phyloP scores from a whole-genome alignment of 106 monocot species.

The Hemerocallis citrina region DNA sequence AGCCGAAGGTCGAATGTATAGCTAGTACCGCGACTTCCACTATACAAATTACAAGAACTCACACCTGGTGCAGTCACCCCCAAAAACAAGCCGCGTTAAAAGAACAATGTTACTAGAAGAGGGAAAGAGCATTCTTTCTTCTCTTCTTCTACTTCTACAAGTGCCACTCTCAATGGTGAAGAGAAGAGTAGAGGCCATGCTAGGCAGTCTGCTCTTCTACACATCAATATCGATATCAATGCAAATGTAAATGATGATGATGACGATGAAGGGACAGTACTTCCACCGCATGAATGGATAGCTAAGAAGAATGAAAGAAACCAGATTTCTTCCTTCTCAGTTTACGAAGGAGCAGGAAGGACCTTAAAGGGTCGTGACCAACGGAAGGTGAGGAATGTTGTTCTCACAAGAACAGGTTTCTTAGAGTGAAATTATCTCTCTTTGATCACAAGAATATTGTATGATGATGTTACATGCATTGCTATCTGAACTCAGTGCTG shows the following conservation, averaged over 20 bases:
- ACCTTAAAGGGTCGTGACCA: conserved; percentile 69
- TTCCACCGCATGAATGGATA: conserved; percentile 56
- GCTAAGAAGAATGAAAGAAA: conserved; percentile 42
- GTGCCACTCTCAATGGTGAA: conserved; percentile 8
- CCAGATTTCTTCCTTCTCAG: conserved; percentile 54
- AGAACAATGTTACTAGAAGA: neutral
- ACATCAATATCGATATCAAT: neutral
- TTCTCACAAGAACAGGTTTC: conserved; percentile 59
- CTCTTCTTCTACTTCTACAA: conserved; percentile 9
- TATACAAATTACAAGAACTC: too few relatives aligned
- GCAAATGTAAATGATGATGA: conserved; percentile 10
- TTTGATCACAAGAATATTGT: neutral
- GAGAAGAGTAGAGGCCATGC: neutral
- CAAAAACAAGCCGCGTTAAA: too few relatives aligned
- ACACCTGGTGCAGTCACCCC: too few relatives aligned
- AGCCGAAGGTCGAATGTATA: too few relatives aligned
- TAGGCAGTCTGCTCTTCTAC: conserved; percentile 33
- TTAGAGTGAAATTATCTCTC: conserved; percentile 17
- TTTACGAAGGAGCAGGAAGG: conserved; percentile 57
- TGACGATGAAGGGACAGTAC: conserved; percentile 17
- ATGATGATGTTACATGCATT: neutral
- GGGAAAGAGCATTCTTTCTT: neutral
- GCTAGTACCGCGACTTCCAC: too few relatives aligned
- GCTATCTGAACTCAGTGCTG: conserved; percentile 11
- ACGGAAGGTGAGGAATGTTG: conserved; percentile 53